Conservation (phyloP, 495 filamentous ascomycete species). For the Sordaria brevicollis region DNA sequence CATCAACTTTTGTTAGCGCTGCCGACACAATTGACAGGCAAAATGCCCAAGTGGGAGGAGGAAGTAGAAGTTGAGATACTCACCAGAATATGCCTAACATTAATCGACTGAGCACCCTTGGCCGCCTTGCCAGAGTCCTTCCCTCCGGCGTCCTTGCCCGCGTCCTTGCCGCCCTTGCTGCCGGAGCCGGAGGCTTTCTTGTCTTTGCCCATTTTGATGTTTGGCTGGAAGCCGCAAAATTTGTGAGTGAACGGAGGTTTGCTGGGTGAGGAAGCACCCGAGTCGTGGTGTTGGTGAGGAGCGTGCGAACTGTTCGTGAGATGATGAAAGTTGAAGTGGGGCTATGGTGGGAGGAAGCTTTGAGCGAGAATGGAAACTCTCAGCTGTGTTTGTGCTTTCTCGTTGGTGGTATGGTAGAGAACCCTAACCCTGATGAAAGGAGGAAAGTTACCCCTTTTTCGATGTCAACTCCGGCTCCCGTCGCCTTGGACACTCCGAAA, state of each 20-base stretch:
- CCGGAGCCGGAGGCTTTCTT: conserved; percentile 36
- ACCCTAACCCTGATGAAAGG: not conserved
- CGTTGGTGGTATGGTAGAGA: too few species aligned
- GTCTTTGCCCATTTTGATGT: conserved; percentile 14
- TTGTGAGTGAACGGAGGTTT: too few species aligned
- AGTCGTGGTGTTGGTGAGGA: not conserved
- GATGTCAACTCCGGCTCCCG: too few species aligned
- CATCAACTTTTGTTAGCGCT: not conserved
- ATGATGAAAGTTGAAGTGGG: conserved; percentile 2
- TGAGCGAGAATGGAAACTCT: too few species aligned
- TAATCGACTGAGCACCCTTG: conserved; percentile 73
- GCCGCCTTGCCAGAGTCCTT: conserved; percentile 34
- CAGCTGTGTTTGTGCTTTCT: too few species aligned
- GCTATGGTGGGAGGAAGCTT: not conserved
- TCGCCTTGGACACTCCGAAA: not conserved
- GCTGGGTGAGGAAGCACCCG: not conserved
- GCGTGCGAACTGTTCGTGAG: not conserved
- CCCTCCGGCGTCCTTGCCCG: conserved; percentile 39
- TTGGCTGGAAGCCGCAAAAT: too few species aligned
- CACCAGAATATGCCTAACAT: conserved; percentile 83
- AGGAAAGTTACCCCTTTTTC: not conserved
- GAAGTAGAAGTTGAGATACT: conserved; percentile 10
- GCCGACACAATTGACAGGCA: not conserved
- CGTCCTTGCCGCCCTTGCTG: conserved; percentile 35
- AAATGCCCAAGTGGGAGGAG: not conserved